A percentile compares a stretch with the other conserved stretches of the same genome.
Evolutionary conservation across 2,329 filamentous ascomycete species (phyloP).

Genomic region (Magnaporthiopsis poae): DNA sequence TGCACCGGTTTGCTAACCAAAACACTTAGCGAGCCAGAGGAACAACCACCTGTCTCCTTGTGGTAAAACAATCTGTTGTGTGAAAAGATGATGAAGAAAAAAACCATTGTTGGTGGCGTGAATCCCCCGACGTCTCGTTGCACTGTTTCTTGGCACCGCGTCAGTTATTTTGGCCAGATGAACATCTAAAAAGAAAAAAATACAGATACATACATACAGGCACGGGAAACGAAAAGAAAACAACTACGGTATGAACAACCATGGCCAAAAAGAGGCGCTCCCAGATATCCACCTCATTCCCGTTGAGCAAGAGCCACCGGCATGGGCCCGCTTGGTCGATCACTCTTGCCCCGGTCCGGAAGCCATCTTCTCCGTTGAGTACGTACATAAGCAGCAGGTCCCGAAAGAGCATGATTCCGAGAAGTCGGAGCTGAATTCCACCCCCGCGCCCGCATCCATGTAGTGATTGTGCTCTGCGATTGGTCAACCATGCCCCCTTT

Average conservation of each 20-base stretch:
- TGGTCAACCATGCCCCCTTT: background rate
- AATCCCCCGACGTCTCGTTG: background rate
- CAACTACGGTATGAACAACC: background rate
- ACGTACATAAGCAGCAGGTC: background rate
- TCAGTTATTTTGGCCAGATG: background rate
- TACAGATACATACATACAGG: background rate
- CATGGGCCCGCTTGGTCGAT: background rate
- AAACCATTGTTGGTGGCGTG: background rate
- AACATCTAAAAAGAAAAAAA: background rate
- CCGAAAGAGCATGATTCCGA: background rate
- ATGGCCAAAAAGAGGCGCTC: background rate
- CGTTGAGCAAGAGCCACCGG: background rate
- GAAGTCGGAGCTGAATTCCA: background rate
- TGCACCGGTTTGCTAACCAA: background rate
- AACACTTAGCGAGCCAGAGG: background rate
- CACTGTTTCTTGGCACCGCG: background rate
- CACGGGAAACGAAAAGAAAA: background rate
- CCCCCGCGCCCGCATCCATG: too few relatives aligned
- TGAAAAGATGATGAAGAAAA: too few relatives aligned
- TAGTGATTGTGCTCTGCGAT: background rate
- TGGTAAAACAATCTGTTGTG: too few relatives aligned
- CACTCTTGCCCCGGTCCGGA: background rate
- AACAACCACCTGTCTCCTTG: background rate
- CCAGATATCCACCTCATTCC: background rate
- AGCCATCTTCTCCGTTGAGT: background rate